A percentile compares a stretch with the other conserved stretches of the same genome.
These are phyloP conservation scores for Leucosporidium scottii DNA, from an alignment of 768 basidiomycete genomes.

Conservation along the genomic window DNA sequence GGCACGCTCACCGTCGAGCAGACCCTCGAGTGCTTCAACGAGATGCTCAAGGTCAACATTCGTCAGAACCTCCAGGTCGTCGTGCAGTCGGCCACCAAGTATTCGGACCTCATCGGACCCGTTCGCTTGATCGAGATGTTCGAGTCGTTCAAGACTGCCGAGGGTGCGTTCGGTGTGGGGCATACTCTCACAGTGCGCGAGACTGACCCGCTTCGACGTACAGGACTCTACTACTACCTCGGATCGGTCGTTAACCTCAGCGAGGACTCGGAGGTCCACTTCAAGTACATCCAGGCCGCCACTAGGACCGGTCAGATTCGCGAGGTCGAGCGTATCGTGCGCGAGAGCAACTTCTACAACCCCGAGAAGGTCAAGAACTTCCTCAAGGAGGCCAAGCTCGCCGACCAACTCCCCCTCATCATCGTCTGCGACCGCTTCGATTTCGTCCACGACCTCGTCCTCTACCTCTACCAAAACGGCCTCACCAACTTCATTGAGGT, in stretches of 20 bases:
- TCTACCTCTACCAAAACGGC: slow-evolving; percentile 97
- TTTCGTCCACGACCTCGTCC: slow-evolving; percentile 96
- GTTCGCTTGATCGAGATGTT: slow-evolving; percentile 98
- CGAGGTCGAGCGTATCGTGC: slow-evolving; percentile 96
- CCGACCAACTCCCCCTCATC: slow-evolving; percentile 95
- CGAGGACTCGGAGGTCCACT: slow-evolving; percentile 93
- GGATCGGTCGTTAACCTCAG: slow-evolving; percentile 96
- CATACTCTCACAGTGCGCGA: neutral
- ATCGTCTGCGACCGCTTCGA: slow-evolving; percentile 99
- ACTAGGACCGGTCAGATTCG: slow-evolving; percentile 96
- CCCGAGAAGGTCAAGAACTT: slow-evolving; percentile 99
- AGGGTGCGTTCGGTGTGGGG: slow-evolving; percentile 52
- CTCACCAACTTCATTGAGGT: slow-evolving; percentile 97
- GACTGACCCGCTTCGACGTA: no score
- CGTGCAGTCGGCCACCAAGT: slow-evolving; percentile 96
- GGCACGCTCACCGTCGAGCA: slow-evolving; percentile 94
- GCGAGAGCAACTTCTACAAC: slow-evolving; percentile 95
- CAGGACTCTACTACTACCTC: slow-evolving; percentile 94
- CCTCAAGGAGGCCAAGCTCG: slow-evolving; percentile 94
- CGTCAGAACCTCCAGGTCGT: slow-evolving; percentile 95
- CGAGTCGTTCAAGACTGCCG: slow-evolving; percentile 93
- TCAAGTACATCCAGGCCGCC: slow-evolving; percentile 99
- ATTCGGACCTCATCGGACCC: slow-evolving; percentile 94
- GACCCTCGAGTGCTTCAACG: slow-evolving; percentile 89
- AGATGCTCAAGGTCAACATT: slow-evolving; percentile 95